A percentile compares a stretch with the other conserved stretches of the same genome.
Conservation (phyloP, 176 grass and related monocot species). For the Hordeum vulgare region DNA sequence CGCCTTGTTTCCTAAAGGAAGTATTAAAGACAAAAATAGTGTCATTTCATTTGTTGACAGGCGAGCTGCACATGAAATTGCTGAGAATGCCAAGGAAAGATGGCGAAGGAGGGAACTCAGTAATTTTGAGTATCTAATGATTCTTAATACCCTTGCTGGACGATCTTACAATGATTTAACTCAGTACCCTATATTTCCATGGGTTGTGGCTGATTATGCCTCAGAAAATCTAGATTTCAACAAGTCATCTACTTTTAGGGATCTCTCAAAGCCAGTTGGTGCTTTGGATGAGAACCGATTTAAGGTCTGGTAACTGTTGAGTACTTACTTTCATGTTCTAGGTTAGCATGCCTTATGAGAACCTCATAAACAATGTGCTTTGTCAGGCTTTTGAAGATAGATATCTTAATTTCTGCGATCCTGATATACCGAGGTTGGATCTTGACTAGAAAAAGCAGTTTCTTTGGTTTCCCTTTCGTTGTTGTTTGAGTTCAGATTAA, state of each 20-base stretch:
- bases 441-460: not conserved
- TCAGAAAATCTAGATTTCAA: slow-evolving; percentile 96
- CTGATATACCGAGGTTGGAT: slow-evolving; percentile 97
- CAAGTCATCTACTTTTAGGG: slow-evolving; percentile 87
- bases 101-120: slow-evolving; percentile 93
- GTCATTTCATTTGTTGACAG: slow-evolving; percentile 87
- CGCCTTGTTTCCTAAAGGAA: slow-evolving; percentile 82
- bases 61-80: slow-evolving; percentile 75
- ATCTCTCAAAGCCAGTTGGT: slow-evolving; percentile 93
- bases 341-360: slow-evolving; percentile 7
- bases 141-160: slow-evolving; percentile 89
- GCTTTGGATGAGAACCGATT: slow-evolving; percentile 85
- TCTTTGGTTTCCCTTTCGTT: slow-evolving; percentile 5
- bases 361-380: slow-evolving; percentile 22
- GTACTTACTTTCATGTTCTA: not conserved
- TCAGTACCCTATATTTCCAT: slow-evolving; percentile 94
- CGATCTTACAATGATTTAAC: slow-evolving; percentile 97
- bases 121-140: slow-evolving; percentile 98
- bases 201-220: slow-evolving; percentile 87
- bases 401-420: slow-evolving; percentile 93
- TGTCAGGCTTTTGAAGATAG: slow-evolving; percentile 93
- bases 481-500: not conserved
- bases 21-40: slow-evolving; percentile 71
- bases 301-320: slow-evolving; percentile 45
- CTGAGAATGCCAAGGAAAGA: slow-evolving; percentile 82